Conservation (phyloP, 2,329 filamentous ascomycete genomes). For the Beauveria pseudobassiana region DNA sequence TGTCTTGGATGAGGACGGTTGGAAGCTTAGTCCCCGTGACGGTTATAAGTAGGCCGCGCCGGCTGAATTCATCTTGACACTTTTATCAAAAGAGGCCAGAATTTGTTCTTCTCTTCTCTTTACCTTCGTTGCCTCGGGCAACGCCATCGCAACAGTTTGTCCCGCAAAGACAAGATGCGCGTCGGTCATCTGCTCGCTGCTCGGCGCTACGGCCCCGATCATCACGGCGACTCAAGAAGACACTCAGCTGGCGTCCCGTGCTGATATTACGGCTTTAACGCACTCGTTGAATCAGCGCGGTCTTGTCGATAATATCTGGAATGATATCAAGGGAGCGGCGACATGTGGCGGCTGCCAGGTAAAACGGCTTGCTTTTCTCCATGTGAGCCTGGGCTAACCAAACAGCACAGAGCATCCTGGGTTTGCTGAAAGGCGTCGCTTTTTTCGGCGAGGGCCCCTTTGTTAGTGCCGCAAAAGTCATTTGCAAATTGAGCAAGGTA, state of each 20-base stretch:
- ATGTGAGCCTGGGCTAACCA: not conserved
- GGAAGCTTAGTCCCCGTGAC: not conserved
- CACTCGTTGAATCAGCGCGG: constrained; percentile 4
- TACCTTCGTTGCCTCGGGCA: not conserved
- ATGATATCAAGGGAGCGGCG: constrained; percentile 18
- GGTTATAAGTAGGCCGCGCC: not conserved
- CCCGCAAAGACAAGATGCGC: not conserved
- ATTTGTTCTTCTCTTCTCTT: not conserved
- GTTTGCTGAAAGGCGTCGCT: constrained; percentile 36
- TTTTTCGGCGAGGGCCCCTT: constrained; percentile 35
- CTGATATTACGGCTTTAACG: not conserved
- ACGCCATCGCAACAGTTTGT: not conserved
- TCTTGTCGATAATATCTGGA: constrained; percentile 18
- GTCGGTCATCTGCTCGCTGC: not conserved
- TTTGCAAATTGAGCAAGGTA: constrained; percentile 29
- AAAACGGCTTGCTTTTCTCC: not conserved
- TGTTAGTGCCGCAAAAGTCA: constrained; percentile 21
- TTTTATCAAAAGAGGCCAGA: not conserved
- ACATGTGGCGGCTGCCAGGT: constrained; percentile 22
- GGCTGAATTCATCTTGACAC: too few species aligned
- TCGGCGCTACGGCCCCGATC: not conserved
- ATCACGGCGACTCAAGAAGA: not conserved
- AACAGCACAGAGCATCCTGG: constrained; percentile 15
- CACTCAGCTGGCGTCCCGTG: not conserved
- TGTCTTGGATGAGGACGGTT: not conserved